phyloP scores from a whole-genome alignment of 2,329 filamentous ascomycete species.

The Colletotrichum sp. region DNA sequence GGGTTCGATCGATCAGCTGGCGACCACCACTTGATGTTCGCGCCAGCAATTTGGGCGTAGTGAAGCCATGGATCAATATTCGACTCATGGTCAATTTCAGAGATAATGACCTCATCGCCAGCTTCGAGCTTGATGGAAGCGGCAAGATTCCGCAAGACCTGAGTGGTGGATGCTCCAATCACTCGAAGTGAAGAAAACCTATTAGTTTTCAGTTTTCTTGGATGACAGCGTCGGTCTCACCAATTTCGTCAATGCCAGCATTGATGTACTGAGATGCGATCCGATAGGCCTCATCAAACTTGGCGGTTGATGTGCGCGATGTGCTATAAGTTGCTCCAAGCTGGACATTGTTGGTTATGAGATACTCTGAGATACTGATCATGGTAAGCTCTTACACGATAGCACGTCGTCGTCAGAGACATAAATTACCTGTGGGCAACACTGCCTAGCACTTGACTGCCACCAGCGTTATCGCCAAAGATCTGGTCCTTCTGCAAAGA shows the following conservation, averaged over 20 bases:
- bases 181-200: constrained; percentile 38
- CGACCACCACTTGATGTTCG: constrained; percentile 76
- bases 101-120: constrained; percentile 72
- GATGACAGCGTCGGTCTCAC: not conserved
- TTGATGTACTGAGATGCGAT: constrained; percentile 76
- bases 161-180: constrained; percentile 75
- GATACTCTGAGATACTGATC: constrained; percentile 65
- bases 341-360: constrained; percentile 74
- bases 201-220: not conserved
- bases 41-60: constrained; percentile 64
- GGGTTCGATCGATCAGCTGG: constrained; percentile 57
- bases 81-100: constrained; percentile 77
- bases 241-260: constrained; percentile 66
- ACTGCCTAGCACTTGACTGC: constrained; percentile 70
- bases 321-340: constrained; percentile 72
- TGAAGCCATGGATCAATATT: constrained; percentile 78
- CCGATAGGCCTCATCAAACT: constrained; percentile 63
- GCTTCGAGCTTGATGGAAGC: constrained; percentile 55
- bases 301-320: constrained; percentile 62
- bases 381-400: constrained; percentile 39
- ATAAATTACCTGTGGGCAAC: constrained; percentile 41
- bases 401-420: not conserved
- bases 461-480: constrained; percentile 80
- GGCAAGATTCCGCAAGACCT: constrained; percentile 75
- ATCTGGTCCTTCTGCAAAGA: constrained; percentile 70